A percentile compares a stretch with the other conserved stretches of the same genome.
phyloP scores from a whole-genome alignment of 306 rosid genomes.

The Quercus alba region DNA sequence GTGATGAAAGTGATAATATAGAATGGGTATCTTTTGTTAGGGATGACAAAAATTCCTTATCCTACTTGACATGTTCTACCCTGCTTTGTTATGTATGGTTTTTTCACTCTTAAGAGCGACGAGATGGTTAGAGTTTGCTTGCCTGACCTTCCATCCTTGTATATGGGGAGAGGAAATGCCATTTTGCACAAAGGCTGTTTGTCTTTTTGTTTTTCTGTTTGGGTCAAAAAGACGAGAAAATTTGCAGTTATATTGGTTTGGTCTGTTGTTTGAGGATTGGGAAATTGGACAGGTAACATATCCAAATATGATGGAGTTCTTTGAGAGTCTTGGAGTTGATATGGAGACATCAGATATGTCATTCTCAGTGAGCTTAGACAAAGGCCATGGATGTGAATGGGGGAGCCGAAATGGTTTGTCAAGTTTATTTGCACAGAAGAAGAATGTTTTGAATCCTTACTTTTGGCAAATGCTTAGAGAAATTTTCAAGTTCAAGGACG shows the following conservation, averaged over 20 bases:
- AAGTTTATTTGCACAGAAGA: conserved; percentile 78
- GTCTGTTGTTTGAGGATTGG: background rate
- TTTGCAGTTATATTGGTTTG: background rate
- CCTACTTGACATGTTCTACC: too few species aligned
- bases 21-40: too few species aligned
- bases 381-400: conserved; percentile 80
- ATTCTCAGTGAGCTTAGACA: conserved; percentile 71
- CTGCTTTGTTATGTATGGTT: too few species aligned
- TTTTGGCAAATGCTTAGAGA: conserved; percentile 86
- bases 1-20: too few species aligned
- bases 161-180: background rate
- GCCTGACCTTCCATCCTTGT: background rate
- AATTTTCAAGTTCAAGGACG: conserved; percentile 68
- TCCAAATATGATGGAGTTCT: conserved; percentile 92
- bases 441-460: conserved; percentile 57
- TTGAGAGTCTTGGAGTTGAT: conserved; percentile 77
- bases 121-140: too few species aligned
- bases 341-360: conserved; percentile 90
- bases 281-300: conserved; percentile 68
- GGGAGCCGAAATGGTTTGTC: conserved; percentile 79
- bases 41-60: too few species aligned
- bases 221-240: background rate
- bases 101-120: too few species aligned
- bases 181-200: background rate
- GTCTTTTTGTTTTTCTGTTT: background rate